A percentile compares a stretch with the other conserved stretches of the same genome.
Conservation (phyloP, 2,329 filamentous ascomycete genomes). For the Fusarium piperis region DNA sequence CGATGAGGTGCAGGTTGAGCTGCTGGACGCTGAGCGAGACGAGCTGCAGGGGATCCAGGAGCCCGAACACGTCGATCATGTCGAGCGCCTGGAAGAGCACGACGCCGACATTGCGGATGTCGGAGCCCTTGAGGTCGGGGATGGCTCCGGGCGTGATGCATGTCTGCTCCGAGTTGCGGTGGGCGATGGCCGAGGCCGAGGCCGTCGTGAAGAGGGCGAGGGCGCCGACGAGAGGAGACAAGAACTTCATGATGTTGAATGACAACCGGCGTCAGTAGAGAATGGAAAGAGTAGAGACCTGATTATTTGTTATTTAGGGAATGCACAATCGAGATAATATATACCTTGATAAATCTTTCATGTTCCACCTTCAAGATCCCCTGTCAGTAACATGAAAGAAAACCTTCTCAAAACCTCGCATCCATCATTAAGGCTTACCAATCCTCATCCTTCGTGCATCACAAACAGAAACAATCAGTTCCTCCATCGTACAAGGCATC, state of each 20-base stretch:
- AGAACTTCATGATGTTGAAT: conserved; percentile 32
- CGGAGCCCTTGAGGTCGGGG: conserved; percentile 31
- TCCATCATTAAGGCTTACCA: neutral
- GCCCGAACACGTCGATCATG: conserved; percentile 57
- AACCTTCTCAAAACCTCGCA: conserved; percentile 33
- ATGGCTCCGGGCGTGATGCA: conserved; percentile 36
- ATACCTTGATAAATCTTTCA: neutral
- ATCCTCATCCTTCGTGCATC: neutral
- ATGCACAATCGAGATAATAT: neutral
- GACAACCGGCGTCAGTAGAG: conserved; percentile 4
- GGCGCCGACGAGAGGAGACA: conserved; percentile 11
- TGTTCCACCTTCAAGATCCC: neutral
- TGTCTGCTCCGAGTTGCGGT: conserved; percentile 1
- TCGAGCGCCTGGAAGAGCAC: conserved; percentile 58
- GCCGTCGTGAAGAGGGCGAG: conserved; percentile 11
- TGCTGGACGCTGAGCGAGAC: conserved; percentile 46
- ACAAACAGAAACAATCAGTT: neutral
- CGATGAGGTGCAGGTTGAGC: conserved; percentile 54
- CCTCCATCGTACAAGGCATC: neutral
- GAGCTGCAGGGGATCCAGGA: conserved; percentile 57
- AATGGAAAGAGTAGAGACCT: neutral
- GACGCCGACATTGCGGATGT: conserved; percentile 51
- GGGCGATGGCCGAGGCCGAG: conserved; percentile 12
- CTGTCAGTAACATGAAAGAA: neutral
- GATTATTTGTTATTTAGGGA: neutral